Evolutionary conservation across 345 rosid genomes (phyloP), one percentile per base, ranked within the genome.

Genomic region (Corymbia maculata): DNA sequence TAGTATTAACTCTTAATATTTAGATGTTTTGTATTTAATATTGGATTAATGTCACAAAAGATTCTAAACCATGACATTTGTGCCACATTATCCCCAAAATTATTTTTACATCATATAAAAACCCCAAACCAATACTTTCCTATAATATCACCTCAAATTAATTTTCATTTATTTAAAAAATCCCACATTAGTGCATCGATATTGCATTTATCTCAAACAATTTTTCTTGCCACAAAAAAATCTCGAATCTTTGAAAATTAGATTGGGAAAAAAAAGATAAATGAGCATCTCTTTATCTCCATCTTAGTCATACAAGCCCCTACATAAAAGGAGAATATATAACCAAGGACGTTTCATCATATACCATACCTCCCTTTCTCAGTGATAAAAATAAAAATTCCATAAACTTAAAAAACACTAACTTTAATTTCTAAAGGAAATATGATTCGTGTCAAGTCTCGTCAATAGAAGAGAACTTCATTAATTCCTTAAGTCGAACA

Each of bases 41-140:
- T 36, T 1, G 49, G 26, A 6, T 9, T 36, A 36, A 75, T 36
- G 42, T 36, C 42, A 36, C 42, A 36, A 36, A 36, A 36, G 42
- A 36, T 36, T 36, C 42, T 36, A 36, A 36, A 36, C 42, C 42
- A 4, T 36, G 42, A 36, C 42, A 36, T 36, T 36, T 36, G 42
- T 36, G 42, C 42, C 42, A 36, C 42, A 36, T 36, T 36, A 36
- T 36, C 42, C 42, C 42, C 42, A 36, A 36, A n/a, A 36, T 36
- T 36, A 36, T 75, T 36, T 36, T 36, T 36, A 36, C 42, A 36
- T 32, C 8, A 68, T 68, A 30, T 15, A 32, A 68, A 68, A 68
- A 8, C 0, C 11, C 0, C 2, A 4, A 4, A 8, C 1, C 1
- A 0, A 2, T 68, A 68, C 9, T 0, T 0, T 16, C 17, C 9